Percentiles rank a stretch among this genome's conserved stretches.
Evolutionary conservation across 2,329 filamentous ascomycete genomes (phyloP).

Genomic region (Phoma sp.): DNA sequence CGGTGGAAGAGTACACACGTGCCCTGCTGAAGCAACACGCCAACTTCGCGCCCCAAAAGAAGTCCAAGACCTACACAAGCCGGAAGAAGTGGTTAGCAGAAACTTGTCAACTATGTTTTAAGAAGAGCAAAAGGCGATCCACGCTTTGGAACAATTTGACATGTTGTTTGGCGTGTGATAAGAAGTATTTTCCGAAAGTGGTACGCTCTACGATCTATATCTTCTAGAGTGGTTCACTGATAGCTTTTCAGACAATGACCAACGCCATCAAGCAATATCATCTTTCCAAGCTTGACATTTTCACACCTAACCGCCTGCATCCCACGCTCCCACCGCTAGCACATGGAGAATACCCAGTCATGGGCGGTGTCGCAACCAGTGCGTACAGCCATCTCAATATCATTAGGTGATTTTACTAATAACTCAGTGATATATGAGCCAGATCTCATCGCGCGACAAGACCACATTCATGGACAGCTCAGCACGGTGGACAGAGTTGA

Average conservation of each 20-base stretch:
- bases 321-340: constrained; percentile 32
- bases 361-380: constrained; percentile 29
- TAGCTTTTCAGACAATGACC: constrained; percentile 39
- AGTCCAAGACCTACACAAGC: constrained; percentile 22
- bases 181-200: constrained; percentile 36
- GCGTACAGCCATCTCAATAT: neutral
- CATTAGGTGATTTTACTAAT: neutral
- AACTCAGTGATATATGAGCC: constrained; percentile 30
- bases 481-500: constrained; percentile 6
- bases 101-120: constrained; percentile 39
- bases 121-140: constrained; percentile 31
- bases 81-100: constrained; percentile 36
- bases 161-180: constrained; percentile 40
- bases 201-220: constrained; percentile 17
- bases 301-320: constrained; percentile 40
- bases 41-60: constrained; percentile 26
- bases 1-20: constrained; percentile 42
- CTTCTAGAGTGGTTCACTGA: neutral
- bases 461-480: constrained; percentile 25
- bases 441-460: constrained; percentile 32
- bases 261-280: constrained; percentile 25
- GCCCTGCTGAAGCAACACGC: constrained; percentile 33
- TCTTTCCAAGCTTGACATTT: constrained; percentile 44
- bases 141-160: constrained; percentile 32
- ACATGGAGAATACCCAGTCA: constrained; percentile 25